Conservation (phyloP, 2,329 filamentous ascomycete genomes). For the Teratosphaeria viscida region DNA sequence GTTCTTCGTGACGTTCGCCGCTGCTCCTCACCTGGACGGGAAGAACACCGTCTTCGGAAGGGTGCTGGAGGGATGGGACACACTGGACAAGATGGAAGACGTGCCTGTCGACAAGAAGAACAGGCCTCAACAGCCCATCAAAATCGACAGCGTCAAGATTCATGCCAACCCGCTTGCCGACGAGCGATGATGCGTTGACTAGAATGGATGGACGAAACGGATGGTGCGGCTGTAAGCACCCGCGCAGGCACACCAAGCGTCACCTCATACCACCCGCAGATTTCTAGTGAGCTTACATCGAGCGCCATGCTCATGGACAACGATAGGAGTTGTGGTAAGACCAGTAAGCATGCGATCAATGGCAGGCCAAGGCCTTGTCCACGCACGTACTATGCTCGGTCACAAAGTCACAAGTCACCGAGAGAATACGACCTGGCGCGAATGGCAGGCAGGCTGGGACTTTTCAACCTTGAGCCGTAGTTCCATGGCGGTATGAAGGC, state of each 20-base stretch:
- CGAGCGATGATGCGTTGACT: constrained; percentile 18
- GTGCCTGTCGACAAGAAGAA: constrained; percentile 69
- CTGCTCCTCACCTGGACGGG: constrained; percentile 70
- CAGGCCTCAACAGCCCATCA: constrained; percentile 55
- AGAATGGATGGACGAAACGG: background rate
- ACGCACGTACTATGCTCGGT: background rate
- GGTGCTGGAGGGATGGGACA: constrained; percentile 49
- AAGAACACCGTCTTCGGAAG: constrained; percentile 78
- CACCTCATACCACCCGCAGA: background rate
- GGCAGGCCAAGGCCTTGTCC: too few species aligned
- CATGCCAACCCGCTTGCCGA: constrained; percentile 69
- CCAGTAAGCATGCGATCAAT: too few species aligned
- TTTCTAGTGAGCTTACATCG: background rate
- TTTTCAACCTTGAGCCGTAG: background rate
- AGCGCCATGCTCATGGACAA: too few species aligned
- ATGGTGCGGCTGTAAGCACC: background rate
- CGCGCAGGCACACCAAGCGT: background rate
- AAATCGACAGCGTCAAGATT: constrained; percentile 59
- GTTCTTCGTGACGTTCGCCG: constrained; percentile 71
- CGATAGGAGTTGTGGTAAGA: too few species aligned
- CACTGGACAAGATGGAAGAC: constrained; percentile 60
- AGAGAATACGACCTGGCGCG: background rate
- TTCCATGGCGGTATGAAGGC: background rate
- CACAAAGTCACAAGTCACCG: background rate
- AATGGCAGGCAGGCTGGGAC: background rate